Percentiles rank a stretch among this genome's conserved stretches.
phyloP scores from a whole-genome alignment of 805 yeast species.

The Lachancea dasiensis region DNA sequence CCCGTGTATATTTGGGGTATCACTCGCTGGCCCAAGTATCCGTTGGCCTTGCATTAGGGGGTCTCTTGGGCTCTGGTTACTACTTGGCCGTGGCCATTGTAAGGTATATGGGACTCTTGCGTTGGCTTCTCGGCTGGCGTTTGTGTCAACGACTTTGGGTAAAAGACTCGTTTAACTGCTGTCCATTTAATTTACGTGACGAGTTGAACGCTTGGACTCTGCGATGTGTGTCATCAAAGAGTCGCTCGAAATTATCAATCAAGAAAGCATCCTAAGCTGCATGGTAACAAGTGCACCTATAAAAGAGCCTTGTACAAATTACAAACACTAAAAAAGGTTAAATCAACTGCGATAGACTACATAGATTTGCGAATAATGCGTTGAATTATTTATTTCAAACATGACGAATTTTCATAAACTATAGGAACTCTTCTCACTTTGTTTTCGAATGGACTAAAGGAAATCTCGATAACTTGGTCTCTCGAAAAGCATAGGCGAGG shows the following conservation, averaged over 20 bases:
- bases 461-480: constrained; percentile 78
- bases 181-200: constrained; percentile 41
- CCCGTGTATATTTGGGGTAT: constrained; percentile 73
- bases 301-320: too few relatives aligned
- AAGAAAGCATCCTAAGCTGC: constrained; percentile 4
- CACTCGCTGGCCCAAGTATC: constrained; percentile 69
- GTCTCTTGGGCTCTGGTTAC: constrained; percentile 51
- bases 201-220: constrained; percentile 37
- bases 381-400: neutral
- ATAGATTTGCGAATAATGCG: neutral
- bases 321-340: too few relatives aligned
- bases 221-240: constrained; percentile 15
- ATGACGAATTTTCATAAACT: constrained; percentile 10
- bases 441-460: constrained; percentile 81
- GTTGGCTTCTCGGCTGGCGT: constrained; percentile 57
- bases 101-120: constrained; percentile 63
- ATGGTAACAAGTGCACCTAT: too few relatives aligned
- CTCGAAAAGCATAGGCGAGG: constrained; percentile 75
- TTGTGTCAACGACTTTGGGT: constrained; percentile 45
- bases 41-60: constrained; percentile 66
- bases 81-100: constrained; percentile 46
- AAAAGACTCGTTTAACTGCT: constrained; percentile 54
- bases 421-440: constrained; percentile 49
- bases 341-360: neutral
- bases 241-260: too few relatives aligned